Conservation (phyloP, 441 rosid genomes). For the Rhodomyrtus psidioides region DNA sequence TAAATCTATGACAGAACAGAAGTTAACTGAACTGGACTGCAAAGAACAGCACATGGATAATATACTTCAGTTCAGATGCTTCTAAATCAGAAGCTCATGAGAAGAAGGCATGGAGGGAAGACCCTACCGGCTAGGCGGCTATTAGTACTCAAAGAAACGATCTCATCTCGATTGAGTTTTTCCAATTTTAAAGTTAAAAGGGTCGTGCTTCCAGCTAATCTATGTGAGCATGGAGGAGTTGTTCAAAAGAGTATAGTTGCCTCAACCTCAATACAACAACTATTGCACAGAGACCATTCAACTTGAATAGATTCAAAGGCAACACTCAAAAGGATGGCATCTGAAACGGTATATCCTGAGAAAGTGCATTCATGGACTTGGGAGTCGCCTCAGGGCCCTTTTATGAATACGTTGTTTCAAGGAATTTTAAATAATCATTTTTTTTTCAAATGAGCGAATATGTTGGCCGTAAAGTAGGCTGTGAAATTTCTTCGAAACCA, state of each 20-base stretch:
- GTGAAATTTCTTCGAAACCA: background rate
- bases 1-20: background rate
- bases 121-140: background rate
- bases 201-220: background rate
- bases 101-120: background rate
- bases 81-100: background rate
- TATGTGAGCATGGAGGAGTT: background rate
- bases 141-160: background rate
- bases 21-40: background rate
- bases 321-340: background rate
- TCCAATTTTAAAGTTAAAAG: background rate
- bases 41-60: background rate
- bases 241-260: background rate
- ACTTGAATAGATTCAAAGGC: background rate
- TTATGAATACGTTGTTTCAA: background rate
- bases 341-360: background rate
- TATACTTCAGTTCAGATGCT: background rate
- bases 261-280: background rate
- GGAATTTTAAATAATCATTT: background rate
- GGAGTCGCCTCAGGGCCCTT: background rate
- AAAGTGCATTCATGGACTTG: background rate
- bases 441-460: background rate
- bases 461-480: background rate
- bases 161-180: background rate
- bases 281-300: background rate